Base-by-base conservation (phyloP, 2,329 filamentous ascomycete genomes). In the Talaromyces sp. region DNA sequence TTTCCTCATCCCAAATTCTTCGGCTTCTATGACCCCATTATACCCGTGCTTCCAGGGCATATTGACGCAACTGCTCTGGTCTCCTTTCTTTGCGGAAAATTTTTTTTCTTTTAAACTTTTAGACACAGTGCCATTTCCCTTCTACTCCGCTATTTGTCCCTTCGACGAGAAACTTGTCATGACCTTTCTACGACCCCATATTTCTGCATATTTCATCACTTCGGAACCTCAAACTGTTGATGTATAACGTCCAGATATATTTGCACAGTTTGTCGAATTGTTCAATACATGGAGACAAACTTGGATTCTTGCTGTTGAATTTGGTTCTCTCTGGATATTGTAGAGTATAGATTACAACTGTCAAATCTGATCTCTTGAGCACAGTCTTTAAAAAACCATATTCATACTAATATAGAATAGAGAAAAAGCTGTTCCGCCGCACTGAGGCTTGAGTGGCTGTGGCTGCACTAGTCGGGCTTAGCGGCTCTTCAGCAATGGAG, bases 21-120 rank as follows among this genome's bases (percentile, higher is more conserved):
- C 47, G 43, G 43, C 43, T 45, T 64, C 62, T 54, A 59, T 43
- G 62, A 52, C 57, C 45, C 43, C 43, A 64, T 64, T 60, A 59
- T 64, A 64, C 57, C 62, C 62, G 27, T 64, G 43, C 62, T 64
- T 64, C 62, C 57, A 60, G 57, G 62, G 62, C 62, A 64, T 56
- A 59, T 45, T 63, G n/a, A 63, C 24, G 48, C 45, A 39, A 58
- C 43, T 47, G 57, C 57, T 60, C 56, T 60, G 54, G 57, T 22
- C n/a, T 41, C 62, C 62, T 43, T 52, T 64, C 57, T 52, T 45
- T 41, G 41, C 31, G 31, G 39, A 45, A 22, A 57, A 16, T 57
- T 27, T 47, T 57, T 39, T 45, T 45, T 56, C 16, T 57, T 19
- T 27, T 24, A n/a, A 37, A 57, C 33, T 3, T 7, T 33, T 63